These are phyloP conservation scores for Tulasnella sp. DNA, from an alignment of 768 basidiomycete species.

Conservation along the genomic window DNA sequence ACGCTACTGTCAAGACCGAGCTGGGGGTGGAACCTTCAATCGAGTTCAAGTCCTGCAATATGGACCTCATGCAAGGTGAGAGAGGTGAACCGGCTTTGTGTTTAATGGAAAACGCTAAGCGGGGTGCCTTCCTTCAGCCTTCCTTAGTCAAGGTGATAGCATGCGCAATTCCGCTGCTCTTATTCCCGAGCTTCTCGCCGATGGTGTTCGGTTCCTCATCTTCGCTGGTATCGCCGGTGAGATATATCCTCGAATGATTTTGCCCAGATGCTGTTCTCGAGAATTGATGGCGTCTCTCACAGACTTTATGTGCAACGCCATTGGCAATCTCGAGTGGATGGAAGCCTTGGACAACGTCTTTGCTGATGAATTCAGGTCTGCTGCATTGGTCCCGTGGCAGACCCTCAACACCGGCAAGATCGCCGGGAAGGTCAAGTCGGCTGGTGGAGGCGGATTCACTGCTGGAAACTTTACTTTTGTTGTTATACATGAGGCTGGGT, in stretches of 20 bases:
- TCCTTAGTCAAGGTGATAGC: slow-evolving; percentile 70
- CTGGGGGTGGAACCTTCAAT: slow-evolving; percentile 63
- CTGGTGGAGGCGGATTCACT: slow-evolving; percentile 57
- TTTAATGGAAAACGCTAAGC: neutral
- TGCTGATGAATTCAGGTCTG: slow-evolving; percentile 30
- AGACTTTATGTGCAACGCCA: slow-evolving; percentile 86
- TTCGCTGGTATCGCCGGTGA: slow-evolving; percentile 69
- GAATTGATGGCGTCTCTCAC: slow-evolving; percentile 29
- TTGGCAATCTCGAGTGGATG: slow-evolving; percentile 78
- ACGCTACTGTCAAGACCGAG: slow-evolving; percentile 64
- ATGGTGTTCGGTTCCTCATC: slow-evolving; percentile 77
- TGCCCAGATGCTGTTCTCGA: neutral
- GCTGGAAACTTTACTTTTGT: slow-evolving; percentile 87
- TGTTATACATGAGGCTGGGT: slow-evolving; percentile 75
- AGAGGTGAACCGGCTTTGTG: neutral
- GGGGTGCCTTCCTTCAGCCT: slow-evolving; percentile 24
- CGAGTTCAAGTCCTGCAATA: slow-evolving; percentile 51
- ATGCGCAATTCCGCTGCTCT: slow-evolving; percentile 77
- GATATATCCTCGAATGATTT: neutral
- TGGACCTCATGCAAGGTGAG: slow-evolving; percentile 64
- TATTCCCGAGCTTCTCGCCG: slow-evolving; percentile 73
- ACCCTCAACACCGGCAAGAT: slow-evolving; percentile 48
- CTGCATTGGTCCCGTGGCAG: slow-evolving; percentile 48
- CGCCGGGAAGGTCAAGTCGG: slow-evolving; percentile 66
- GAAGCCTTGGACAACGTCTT: slow-evolving; percentile 58